Percentiles rank a stretch among this genome's conserved stretches.
These are phyloP conservation scores for Botryobasidium botryosum DNA, from an alignment of 768 basidiomycete species.

Conservation along the genomic window DNA sequence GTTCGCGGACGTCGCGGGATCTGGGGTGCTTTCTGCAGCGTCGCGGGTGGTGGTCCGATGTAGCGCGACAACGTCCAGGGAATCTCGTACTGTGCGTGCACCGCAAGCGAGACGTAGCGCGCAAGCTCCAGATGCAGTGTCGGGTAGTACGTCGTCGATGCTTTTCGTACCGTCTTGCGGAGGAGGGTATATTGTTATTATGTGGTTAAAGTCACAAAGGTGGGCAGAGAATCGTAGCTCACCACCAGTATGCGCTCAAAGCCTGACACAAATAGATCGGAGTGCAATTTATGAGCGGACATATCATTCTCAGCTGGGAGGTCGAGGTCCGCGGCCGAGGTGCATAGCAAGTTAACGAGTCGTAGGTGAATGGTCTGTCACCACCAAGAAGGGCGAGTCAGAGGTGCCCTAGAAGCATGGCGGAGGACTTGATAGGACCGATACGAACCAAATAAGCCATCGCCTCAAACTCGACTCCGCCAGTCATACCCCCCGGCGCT, in stretches of 20 bases:
- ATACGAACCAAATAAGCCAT: conserved; percentile 79
- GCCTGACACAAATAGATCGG: conserved; percentile 78
- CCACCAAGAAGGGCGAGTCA: not conserved
- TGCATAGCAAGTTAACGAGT: conserved; percentile 66
- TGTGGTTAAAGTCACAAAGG: not conserved
- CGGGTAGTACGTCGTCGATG: conserved; percentile 87
- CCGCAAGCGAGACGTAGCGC: conserved; percentile 59
- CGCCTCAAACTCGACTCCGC: conserved; percentile 95
- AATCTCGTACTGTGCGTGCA: conserved; percentile 50
- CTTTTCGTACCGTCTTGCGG: conserved; percentile 76
- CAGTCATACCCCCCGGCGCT: conserved; percentile 96
- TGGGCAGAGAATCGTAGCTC: conserved; percentile 17
- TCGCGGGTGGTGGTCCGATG: conserved; percentile 58
- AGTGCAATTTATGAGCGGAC: conserved; percentile 70
- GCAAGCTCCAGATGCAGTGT: conserved; percentile 86
- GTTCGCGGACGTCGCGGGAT: too few relatives aligned
- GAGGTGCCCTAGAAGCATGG: not conserved
- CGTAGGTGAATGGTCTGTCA: conserved; percentile 71
- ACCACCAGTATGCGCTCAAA: conserved; percentile 83
- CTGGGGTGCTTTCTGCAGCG: conserved; percentile 31
- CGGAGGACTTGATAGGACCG: too few relatives aligned
- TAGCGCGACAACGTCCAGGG: conserved; percentile 70
- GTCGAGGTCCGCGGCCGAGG: conserved; percentile 44
- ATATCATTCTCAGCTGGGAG: conserved; percentile 50
- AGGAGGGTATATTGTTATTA: not conserved